Base-by-base conservation (phyloP, 1,139 yeast species). In the Sugiyamaella sp. region DNA sequence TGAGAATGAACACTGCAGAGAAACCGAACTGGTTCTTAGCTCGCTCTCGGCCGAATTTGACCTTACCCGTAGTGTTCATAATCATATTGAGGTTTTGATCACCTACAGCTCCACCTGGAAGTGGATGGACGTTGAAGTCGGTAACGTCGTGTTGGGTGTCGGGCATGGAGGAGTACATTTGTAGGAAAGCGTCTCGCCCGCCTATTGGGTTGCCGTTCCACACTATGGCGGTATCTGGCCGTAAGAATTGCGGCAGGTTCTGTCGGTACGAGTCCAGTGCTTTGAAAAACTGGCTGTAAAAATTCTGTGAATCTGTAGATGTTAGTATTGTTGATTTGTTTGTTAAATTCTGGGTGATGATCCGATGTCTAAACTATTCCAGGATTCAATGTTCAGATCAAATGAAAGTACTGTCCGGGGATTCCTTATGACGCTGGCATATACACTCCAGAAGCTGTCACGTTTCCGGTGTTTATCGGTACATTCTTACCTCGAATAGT, bases 181-280 rank as follows among this genome's bases (percentile, higher is more conserved):
- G 64, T 38, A 61, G 38, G 42, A 72, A 70, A 14, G 68, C 66
- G 24, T 68, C 72, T 4, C 62, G 57, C n/a, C 75, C 75, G 16
- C 64, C 71, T 14, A 71, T 59, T n/a, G 75, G 74, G 19, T 66
- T 67, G 16, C 75, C 75, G 56, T 71, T 69, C 74, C 74, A 72
- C 17, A 72, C 70, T 21, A 72, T 63, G 19, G 72, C 68, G 3
- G 71, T 64, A 20, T 60, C 60, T 12, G 69, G 67, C 14, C 56
- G 48, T 12, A 71, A 47, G 46, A 61, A 60, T 25, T 58, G 53
- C 37, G 59, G 53, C n/a, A 67, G 60, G 45, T 65, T 65, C 22
- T 63, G 60, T 3, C 69, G 58, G 44, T 57, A 59, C 17, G 53
- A 55, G 51, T 67, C 71, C 24, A 66, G 55, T 5, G 66, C 68